phyloP scores from a whole-genome alignment of 257 asterid genomes.

The Knoxia roxburghii region DNA sequence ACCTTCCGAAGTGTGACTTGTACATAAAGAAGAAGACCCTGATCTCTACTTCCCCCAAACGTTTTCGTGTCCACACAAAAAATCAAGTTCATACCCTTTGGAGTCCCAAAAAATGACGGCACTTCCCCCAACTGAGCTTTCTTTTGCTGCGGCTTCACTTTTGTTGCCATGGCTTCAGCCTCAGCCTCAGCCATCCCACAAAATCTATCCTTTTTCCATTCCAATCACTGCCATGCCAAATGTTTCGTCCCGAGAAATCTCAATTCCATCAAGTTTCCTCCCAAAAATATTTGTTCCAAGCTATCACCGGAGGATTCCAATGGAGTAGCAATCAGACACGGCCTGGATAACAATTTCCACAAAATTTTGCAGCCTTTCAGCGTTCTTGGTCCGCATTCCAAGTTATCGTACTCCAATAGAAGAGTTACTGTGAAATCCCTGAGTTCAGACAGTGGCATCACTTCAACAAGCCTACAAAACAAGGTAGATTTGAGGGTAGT shows the following conservation, averaged over 20 bases:
- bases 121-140: slow-evolving; percentile 21
- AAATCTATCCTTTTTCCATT: slow-evolving; percentile 26
- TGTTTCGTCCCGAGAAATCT: slow-evolving; percentile 7
- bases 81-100: slow-evolving; percentile 14
- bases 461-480: slow-evolving; percentile 39
- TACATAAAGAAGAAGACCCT: not conserved
- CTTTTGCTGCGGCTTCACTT: slow-evolving; percentile 21
- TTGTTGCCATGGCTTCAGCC: slow-evolving; percentile 31
- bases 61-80: slow-evolving; percentile 62
- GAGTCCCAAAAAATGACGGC: slow-evolving; percentile 27
- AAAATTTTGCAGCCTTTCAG: slow-evolving; percentile 13
- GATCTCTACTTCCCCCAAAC: slow-evolving; percentile 7
- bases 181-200: slow-evolving; percentile 36
- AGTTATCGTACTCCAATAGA: slow-evolving; percentile 22
- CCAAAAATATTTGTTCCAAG: slow-evolving; percentile 23
- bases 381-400: slow-evolving; percentile 19
- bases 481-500: slow-evolving; percentile 30
- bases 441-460: slow-evolving; percentile 36
- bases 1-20: not conserved
- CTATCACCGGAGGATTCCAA: slow-evolving; percentile 16
- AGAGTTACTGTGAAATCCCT: slow-evolving; percentile 35
- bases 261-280: slow-evolving; percentile 12
- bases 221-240: slow-evolving; percentile 29
- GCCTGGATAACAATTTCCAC: slow-evolving; percentile 1
- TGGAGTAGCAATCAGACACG: slow-evolving; percentile 11